Evolutionary conservation across 441 rosid genomes (phyloP).

Genomic region (Pelargonium australe): DNA sequence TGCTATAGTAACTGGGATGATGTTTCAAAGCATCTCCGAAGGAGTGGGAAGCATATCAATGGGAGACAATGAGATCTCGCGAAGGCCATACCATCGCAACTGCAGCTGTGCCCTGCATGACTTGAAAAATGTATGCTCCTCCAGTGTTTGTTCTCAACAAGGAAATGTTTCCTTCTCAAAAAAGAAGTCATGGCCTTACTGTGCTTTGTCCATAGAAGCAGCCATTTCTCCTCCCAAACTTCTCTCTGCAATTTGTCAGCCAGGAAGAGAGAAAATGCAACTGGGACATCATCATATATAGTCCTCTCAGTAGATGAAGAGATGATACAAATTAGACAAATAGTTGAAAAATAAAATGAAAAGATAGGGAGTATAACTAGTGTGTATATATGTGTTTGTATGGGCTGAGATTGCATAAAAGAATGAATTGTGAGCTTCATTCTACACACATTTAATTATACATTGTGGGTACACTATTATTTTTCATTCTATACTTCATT

Average conservation of each 20-base stretch:
- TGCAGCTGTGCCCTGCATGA: conserved; percentile 63
- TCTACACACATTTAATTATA: too few relatives aligned
- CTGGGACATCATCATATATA: too few relatives aligned
- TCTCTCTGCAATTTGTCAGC: background rate
- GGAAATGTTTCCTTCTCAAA: conserved; percentile 46
- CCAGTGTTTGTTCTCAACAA: conserved; percentile 24
- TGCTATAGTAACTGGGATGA: conserved; percentile 40
- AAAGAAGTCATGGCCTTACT: conserved; percentile 15
- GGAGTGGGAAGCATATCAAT: conserved; percentile 38
- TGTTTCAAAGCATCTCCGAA: conserved; percentile 45
- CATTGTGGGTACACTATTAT: too few relatives aligned
- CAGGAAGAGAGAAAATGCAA: too few relatives aligned
- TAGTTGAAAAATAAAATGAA: too few relatives aligned
- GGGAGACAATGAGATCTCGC: conserved; percentile 35
- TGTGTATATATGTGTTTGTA: too few relatives aligned
- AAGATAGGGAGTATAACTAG: too few relatives aligned
- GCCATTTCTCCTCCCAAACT: conserved; percentile 19
- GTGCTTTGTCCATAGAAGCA: conserved; percentile 13
- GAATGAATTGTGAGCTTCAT: too few relatives aligned
- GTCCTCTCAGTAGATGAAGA: too few relatives aligned
- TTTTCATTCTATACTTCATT: too few relatives aligned
- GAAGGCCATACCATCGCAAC: conserved; percentile 65
- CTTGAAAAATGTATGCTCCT: conserved; percentile 28
- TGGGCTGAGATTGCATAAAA: too few relatives aligned
- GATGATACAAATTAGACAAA: too few relatives aligned